These are phyloP conservation scores for Penicillium salamii DNA, from an alignment of 495 filamentous ascomycete species.

Conservation along the genomic window DNA sequence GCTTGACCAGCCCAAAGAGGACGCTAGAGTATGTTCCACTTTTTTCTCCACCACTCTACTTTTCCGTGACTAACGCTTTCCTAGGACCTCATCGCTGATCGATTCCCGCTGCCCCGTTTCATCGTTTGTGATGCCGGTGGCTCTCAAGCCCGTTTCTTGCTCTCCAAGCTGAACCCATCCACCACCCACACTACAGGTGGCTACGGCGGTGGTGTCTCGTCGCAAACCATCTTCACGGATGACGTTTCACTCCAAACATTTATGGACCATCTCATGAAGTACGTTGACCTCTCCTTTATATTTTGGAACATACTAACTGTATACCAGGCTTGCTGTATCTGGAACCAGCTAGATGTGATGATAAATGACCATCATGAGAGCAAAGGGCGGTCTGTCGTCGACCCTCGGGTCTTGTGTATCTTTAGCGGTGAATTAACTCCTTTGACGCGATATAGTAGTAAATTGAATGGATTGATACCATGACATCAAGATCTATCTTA, in stretches of 20 bases:
- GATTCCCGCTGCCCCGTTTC: slow-evolving; percentile 96
- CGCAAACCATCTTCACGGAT: slow-evolving; percentile 99
- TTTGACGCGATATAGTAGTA: slow-evolving; percentile 39
- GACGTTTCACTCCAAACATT: slow-evolving; percentile 98
- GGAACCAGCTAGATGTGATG: slow-evolving; percentile 53
- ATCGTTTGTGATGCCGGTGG: slow-evolving; percentile 98
- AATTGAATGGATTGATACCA: slow-evolving; percentile 34
- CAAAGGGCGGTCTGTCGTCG: slow-evolving; percentile 36
- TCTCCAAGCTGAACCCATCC: slow-evolving; percentile 96
- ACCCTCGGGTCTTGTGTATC: slow-evolving; percentile 45
- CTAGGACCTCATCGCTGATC: slow-evolving; percentile 95
- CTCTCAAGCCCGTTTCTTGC: slow-evolving; percentile 94
- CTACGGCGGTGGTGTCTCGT: slow-evolving; percentile 86
- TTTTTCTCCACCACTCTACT: neutral
- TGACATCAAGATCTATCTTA: slow-evolving; percentile 2
- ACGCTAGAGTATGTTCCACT: slow-evolving; percentile 71
- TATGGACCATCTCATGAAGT: slow-evolving; percentile 99
- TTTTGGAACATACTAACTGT: slow-evolving; percentile 27
- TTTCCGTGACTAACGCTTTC: slow-evolving; percentile 9
- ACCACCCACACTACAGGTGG: slow-evolving; percentile 95
- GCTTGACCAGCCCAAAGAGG: slow-evolving; percentile 94
- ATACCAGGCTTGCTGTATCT: slow-evolving; percentile 57
- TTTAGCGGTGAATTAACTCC: slow-evolving; percentile 44
- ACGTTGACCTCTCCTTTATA: slow-evolving; percentile 34
- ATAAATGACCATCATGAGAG: slow-evolving; percentile 32